These are phyloP conservation scores for Plasmodium gonderi DNA, from an alignment of 169 alveolate species.

Conservation along the genomic window DNA sequence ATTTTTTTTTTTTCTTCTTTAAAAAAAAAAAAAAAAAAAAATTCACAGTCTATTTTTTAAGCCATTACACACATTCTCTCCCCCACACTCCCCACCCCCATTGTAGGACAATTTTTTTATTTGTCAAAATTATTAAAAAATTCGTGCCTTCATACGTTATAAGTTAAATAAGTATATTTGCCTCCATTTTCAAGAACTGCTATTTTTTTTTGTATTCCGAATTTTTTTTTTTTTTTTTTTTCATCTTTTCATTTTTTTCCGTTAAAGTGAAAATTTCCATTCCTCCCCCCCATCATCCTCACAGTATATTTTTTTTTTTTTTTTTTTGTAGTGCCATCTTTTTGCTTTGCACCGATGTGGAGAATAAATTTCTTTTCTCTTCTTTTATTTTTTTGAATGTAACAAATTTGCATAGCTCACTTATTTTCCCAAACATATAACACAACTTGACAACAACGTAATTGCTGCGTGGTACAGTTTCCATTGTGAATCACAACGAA, in stretches of 20 bases:
- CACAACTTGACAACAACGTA: background rate
- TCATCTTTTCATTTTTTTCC: background rate
- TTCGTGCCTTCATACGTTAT: background rate
- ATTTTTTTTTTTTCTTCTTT: no score
- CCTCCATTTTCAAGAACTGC: background rate
- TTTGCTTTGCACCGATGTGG: no score
- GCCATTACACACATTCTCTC: no score
- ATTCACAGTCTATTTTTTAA: no score
- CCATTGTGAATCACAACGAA: background rate
- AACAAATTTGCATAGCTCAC: background rate
- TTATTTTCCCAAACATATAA: background rate
- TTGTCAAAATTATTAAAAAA: background rate
- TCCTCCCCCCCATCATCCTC: no score
- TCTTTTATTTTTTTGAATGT: no score
- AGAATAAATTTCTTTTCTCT: no score
- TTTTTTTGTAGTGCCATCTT: no score
- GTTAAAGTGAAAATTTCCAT: background rate
- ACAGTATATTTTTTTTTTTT: no score
- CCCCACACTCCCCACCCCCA: background rate
- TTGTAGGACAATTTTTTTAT: background rate
- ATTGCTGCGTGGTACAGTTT: background rate
- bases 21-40: no score
- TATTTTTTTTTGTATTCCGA: background rate
- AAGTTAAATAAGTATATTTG: background rate
- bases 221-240: background rate